Conservation (phyloP, 2,329 filamentous ascomycete species). For the Ramularia endophylla region DNA sequence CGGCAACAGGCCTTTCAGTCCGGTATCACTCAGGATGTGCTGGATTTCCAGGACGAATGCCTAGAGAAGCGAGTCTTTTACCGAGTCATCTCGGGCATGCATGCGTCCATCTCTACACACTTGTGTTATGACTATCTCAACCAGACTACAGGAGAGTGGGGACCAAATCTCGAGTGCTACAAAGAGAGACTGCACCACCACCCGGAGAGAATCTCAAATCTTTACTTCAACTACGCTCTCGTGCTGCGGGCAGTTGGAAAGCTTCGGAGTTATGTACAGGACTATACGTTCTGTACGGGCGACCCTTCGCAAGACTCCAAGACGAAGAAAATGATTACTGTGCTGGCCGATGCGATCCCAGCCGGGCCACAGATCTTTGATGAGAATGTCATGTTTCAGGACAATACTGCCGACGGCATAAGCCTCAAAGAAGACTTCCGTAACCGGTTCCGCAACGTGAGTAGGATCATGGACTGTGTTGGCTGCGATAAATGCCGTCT, state of each 20-base stretch:
- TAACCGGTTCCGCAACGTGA: conserved; percentile 94
- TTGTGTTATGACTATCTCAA: conserved; percentile 96
- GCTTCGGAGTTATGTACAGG: conserved; percentile 70
- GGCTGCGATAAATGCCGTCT: conserved; percentile 98
- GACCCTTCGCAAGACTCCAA: conserved; percentile 70
- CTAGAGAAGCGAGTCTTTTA: conserved; percentile 99
- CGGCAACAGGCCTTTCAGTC: conserved; percentile 51
- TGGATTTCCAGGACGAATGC: conserved; percentile 85
- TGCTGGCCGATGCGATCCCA: conserved; percentile 64
- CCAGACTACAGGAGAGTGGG: conserved; percentile 89
- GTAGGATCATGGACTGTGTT: conserved; percentile 95
- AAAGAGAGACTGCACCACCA: conserved; percentile 73
- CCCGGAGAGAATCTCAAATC: conserved; percentile 89
- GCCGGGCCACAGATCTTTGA: conserved; percentile 76
- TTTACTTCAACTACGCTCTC: conserved; percentile 99
- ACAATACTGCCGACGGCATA: conserved; percentile 49
- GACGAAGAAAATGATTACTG: conserved; percentile 77
- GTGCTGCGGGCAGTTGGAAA: conserved; percentile 87
- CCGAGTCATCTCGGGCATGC: conserved; percentile 92
- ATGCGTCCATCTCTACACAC: conserved; percentile 94
- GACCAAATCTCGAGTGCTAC: conserved; percentile 86
- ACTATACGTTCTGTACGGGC: conserved; percentile 88
- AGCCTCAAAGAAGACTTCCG: conserved; percentile 95
- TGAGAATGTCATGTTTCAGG: conserved; percentile 84
- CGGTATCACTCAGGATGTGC: conserved; percentile 49